These are phyloP conservation scores for Colletotrichum euphorbiae DNA, from an alignment of 2,329 filamentous ascomycete species.

Conservation along the genomic window DNA sequence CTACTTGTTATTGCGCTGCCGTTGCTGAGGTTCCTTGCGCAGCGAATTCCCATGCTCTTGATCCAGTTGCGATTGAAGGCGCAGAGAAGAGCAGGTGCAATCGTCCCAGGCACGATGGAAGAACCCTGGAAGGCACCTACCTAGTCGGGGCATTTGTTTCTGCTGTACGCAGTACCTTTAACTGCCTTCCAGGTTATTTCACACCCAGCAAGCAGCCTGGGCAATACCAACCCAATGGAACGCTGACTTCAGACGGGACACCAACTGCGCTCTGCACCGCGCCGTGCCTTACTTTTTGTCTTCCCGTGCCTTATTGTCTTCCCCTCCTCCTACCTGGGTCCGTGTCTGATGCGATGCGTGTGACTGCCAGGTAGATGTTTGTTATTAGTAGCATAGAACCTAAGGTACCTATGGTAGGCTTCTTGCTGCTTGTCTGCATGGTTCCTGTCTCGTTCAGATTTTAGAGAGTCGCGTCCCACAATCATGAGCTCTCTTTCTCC, in stretches of 20 bases:
- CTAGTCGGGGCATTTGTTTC: no score
- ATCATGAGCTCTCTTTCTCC: background rate
- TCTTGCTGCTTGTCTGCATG: slow-evolving; percentile 2
- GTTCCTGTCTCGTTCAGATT: background rate
- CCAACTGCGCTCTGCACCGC: background rate
- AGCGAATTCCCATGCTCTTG: no score
- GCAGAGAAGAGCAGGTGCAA: no score
- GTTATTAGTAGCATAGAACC: background rate
- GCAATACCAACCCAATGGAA: slow-evolving; percentile 4
- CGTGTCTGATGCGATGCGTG: background rate
- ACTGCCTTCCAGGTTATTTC: slow-evolving; percentile 9
- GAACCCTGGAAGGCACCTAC: no score
- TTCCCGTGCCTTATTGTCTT: no score
- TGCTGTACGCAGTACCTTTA: background rate
- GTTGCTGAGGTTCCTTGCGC: background rate
- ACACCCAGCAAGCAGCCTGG: background rate
- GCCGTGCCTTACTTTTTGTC: background rate
- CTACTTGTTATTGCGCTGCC: slow-evolving; percentile 1
- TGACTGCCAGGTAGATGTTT: background rate
- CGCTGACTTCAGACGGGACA: background rate
- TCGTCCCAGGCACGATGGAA: no score
- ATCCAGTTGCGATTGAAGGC: no score
- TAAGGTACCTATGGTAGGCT: background rate
- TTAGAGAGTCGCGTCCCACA: background rate
- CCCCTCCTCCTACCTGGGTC: no score